Evolutionary conservation across 2,329 filamentous ascomycete species (phyloP).

Genomic region (Fusarium musae): DNA sequence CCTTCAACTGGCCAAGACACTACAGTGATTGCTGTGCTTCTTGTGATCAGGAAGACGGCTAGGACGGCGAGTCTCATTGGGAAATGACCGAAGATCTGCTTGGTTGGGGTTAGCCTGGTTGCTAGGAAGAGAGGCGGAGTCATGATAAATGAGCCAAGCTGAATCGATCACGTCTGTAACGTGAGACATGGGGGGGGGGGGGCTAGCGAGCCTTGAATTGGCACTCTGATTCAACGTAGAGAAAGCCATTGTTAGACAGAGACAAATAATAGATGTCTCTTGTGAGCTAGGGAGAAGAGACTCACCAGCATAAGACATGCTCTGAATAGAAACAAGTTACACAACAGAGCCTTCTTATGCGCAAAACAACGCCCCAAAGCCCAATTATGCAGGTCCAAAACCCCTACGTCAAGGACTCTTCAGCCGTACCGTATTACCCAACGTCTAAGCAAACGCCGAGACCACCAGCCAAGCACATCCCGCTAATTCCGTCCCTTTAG

Average conservation of each 20-base stretch:
- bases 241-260: background rate
- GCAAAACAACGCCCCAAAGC: background rate
- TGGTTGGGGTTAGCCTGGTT: conserved; percentile 4
- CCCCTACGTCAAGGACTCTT: conserved; percentile 17
- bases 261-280: background rate
- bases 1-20: background rate
- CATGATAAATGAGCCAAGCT: conserved; percentile 8
- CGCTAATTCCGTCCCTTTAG: conserved; percentile 1
- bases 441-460: background rate
- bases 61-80: background rate
- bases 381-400: conserved; percentile 18
- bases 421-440: conserved; percentile 26
- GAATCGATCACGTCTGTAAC: conserved; percentile 6
- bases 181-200: conserved; percentile 14
- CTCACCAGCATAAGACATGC: background rate
- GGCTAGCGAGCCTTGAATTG: background rate
- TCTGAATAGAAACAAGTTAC: background rate
- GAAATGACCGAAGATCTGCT: conserved; percentile 1
- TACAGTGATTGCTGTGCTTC: conserved; percentile 12
- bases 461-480: conserved; percentile 6
- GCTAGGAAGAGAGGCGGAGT: conserved; percentile 14
- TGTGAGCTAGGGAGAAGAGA: background rate
- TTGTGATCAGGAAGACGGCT: conserved; percentile 1
- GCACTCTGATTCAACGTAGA: background rate
- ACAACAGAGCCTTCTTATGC: background rate